Evolutionary conservation across 495 filamentous ascomycete species (phyloP).

Genomic region (Cudoniella acicularis): DNA sequence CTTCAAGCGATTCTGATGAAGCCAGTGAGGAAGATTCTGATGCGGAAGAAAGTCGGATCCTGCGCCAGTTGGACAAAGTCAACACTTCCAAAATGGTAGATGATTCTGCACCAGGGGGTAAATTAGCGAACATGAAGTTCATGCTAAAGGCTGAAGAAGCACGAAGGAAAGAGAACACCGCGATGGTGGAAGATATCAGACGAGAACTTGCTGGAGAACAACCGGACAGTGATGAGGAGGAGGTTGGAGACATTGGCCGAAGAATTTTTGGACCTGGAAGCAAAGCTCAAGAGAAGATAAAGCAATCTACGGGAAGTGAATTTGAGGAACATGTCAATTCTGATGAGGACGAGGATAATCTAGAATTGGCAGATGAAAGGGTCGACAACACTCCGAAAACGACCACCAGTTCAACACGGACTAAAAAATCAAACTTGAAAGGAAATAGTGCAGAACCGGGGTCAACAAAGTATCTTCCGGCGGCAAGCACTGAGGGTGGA

Average conservation of each 20-base stretch:
- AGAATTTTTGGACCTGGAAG: conserved; percentile 56
- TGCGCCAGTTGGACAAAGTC: conserved; percentile 53
- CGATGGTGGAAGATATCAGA: conserved; percentile 68
- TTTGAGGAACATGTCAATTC: conserved; percentile 53
- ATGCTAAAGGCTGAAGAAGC: conserved; percentile 85
- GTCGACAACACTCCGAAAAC: conserved; percentile 1
- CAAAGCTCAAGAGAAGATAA: conserved; percentile 18
- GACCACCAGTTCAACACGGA: neutral
- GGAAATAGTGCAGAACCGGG: neutral
- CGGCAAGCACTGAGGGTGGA: conserved; percentile 21
- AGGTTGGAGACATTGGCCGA: conserved; percentile 53
- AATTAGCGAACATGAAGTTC: conserved; percentile 74
- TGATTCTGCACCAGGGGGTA: conserved; percentile 38
- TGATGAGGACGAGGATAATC: conserved; percentile 13
- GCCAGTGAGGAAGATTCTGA: conserved; percentile 46
- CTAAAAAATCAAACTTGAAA: conserved; percentile 2
- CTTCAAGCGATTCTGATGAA: conserved; percentile 43
- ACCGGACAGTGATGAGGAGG: conserved; percentile 51
- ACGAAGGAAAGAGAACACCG: conserved; percentile 74
- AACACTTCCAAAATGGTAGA: conserved; percentile 38
- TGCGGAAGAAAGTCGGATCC: conserved; percentile 50
- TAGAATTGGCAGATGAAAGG: conserved; percentile 22
- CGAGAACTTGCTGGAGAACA: conserved; percentile 63
- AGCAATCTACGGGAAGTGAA: conserved; percentile 34
- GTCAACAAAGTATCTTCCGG: neutral